These are phyloP conservation scores for Mycena leptocephala DNA, from an alignment of 768 basidiomycete species.

Conservation along the genomic window DNA sequence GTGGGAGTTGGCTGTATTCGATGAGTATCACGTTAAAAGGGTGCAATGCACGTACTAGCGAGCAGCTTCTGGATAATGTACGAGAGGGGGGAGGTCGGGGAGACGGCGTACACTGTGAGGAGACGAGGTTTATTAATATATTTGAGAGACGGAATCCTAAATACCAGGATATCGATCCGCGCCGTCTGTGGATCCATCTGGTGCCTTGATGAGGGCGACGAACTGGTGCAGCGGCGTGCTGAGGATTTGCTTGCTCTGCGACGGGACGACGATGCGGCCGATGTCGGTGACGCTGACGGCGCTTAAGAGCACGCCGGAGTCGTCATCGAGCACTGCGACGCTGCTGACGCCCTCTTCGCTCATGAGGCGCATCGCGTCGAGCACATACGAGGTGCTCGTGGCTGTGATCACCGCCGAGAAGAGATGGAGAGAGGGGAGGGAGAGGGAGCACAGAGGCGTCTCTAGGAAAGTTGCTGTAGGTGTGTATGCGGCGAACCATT, in stretches of 20 bases:
- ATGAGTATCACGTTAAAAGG: background rate
- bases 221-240: conserved; percentile 80
- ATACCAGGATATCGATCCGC: conserved; percentile 83
- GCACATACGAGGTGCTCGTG: conserved; percentile 72
- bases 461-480: conserved; percentile 58
- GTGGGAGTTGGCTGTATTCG: conserved; percentile 77
- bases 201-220: conserved; percentile 82
- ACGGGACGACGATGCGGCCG: conserved; percentile 86
- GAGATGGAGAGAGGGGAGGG: conserved; percentile 78
- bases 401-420: conserved; percentile 76
- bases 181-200: conserved; percentile 86
- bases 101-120: conserved; percentile 80
- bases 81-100: conserved; percentile 72
- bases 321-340: conserved; percentile 83
- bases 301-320: conserved; percentile 74
- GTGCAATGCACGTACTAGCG: conserved; percentile 72
- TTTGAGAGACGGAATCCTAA: conserved; percentile 40
- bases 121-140: background rate
- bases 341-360: conserved; percentile 90
- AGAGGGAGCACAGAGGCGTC: conserved; percentile 69
- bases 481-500: conserved; percentile 78
- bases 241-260: conserved; percentile 85
- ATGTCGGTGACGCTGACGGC: conserved; percentile 90
- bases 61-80: conserved; percentile 88
- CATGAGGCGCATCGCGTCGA: conserved; percentile 91